A percentile compares a stretch with the other conserved stretches of the same genome.
Conservation (phyloP, 1,284 basidiomycete species). For the Volvariella surrecta region DNA sequence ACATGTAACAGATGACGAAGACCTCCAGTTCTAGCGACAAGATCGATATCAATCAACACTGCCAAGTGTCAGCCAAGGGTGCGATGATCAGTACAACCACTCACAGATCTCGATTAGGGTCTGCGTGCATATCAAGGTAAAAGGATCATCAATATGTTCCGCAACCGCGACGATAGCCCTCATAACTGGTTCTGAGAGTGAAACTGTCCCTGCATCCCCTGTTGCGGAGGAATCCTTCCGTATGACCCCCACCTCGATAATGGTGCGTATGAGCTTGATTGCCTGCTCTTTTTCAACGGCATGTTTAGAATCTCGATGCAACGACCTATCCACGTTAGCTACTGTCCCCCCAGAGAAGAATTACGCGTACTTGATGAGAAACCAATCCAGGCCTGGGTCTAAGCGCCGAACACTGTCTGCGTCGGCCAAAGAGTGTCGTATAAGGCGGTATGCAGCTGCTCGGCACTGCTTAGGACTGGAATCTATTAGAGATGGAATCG, state of each 20-base stretch:
- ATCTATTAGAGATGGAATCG: slow-evolving; percentile 74
- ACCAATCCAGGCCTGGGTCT: slow-evolving; percentile 74
- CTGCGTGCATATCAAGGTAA: slow-evolving; percentile 79
- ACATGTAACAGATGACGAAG: slow-evolving; percentile 84
- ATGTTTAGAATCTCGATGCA: slow-evolving; percentile 80
- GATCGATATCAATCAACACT: slow-evolving; percentile 68
- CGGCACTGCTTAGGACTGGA: slow-evolving; percentile 65
- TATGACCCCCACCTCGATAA: slow-evolving; percentile 67
- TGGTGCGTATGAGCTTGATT: slow-evolving; percentile 85
- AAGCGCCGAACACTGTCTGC: slow-evolving; percentile 53
- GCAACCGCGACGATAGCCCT: slow-evolving; percentile 89
- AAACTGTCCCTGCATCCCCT: slow-evolving; percentile 38
- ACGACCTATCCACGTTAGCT: slow-evolving; percentile 41
- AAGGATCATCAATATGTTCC: slow-evolving; percentile 88
- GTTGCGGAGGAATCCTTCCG: slow-evolving; percentile 35
- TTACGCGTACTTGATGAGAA: slow-evolving; percentile 67
- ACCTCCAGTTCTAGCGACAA: slow-evolving; percentile 77
- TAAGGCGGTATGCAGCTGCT: slow-evolving; percentile 81
- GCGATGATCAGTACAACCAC: slow-evolving; percentile 16
- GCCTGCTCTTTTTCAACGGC: slow-evolving; percentile 89
- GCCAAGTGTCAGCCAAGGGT: slow-evolving; percentile 8
- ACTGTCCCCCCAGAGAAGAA: slow-evolving; percentile 3
- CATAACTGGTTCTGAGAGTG: slow-evolving; percentile 71
- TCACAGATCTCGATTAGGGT: slow-evolving; percentile 87
- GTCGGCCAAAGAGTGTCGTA: slow-evolving; percentile 77